Evolutionary conservation across 768 basidiomycete genomes (phyloP), one percentile per base, ranked within the genome.

Genomic region (Russula sp.): DNA sequence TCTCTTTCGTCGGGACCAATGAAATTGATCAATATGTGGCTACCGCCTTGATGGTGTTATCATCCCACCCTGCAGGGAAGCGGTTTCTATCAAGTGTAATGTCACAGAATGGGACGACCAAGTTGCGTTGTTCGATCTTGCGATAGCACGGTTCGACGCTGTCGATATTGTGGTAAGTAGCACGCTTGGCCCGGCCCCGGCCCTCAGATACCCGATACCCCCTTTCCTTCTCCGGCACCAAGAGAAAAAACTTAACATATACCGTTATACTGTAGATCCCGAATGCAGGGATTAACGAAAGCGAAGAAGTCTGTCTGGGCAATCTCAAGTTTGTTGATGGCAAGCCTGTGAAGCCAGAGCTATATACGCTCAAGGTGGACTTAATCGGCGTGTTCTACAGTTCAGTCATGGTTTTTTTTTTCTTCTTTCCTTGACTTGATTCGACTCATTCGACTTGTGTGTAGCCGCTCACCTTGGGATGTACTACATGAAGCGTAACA

Each of bases 21-120:
- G 30, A 6, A 30, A 6, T 34, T 34, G 32, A 36, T 36, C 11
- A 36, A 36, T 11, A 36, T 34, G 34, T 0, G 16, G 6, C 5
- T 10, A 9, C 4, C 42, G 16, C n/a, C 20, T 6, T 44, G 20
- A 44, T n/a, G 18, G n/a, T 20, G 3, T 46, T 18, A 22, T 20
- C 50, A 30, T 30, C 6, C n/a, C 34, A 14, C 50, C 24, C 16
- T 32, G 18, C 70, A 84, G 84, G 4, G 68, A 76, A 24, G 83
- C 81, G 8, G 68, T 74, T 13, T 77, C 72, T 51, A 73, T 77
- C 32, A 75, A 72, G 55, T 84, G 83, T 69, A 75, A 85, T 68
- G 84, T 86, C 40, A 77, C 77, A 6, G 69, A 74, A 0, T 86
- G 82, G 79, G 83, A 85, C 6, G 78, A 85, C 53, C 80, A 81